phyloP scores from a whole-genome alignment of 139 green algal species.

The Chlorella sp. region DNA sequence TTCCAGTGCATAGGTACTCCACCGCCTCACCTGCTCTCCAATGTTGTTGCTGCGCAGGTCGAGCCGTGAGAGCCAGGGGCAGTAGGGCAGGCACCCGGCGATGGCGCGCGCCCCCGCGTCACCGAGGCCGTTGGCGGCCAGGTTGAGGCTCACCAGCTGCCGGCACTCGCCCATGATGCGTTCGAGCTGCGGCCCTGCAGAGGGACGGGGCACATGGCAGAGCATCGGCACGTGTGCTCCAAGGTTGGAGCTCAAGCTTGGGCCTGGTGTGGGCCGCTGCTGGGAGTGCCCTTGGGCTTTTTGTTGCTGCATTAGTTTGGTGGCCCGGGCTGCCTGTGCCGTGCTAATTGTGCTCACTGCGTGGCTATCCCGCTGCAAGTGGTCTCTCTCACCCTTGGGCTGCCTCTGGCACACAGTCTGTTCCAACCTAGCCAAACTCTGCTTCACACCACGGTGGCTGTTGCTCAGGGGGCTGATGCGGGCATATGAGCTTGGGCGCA shows the following conservation, averaged over 20 bases:
- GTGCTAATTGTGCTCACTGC: neutral
- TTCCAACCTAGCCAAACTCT: neutral
- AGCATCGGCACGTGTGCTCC: too few species aligned
- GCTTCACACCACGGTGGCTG: too few species aligned
- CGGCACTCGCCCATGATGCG: conserved; percentile 24
- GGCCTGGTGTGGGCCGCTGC: too few species aligned
- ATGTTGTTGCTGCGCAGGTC: conserved; percentile 42
- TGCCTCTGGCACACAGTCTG: neutral
- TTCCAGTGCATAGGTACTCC: neutral
- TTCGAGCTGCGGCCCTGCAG: conserved; percentile 32
- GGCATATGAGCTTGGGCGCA: neutral
- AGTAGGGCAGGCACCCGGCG: conserved; percentile 29
- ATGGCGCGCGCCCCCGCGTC: conserved; percentile 25
- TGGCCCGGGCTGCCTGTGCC: neutral
- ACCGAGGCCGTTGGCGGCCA: conserved; percentile 36
- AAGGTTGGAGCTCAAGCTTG: too few species aligned
- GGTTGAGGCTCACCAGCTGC: conserved; percentile 19
- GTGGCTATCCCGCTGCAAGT: neutral
- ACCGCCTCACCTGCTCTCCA: conserved; percentile 18
- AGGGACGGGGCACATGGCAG: neutral
- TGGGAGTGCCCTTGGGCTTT: too few species aligned
- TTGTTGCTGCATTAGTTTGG: neutral
- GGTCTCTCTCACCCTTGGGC: neutral
- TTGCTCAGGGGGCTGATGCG: too few species aligned
- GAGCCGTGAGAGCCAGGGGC: conserved; percentile 16